Evolutionary conservation across 257 asterid species (phyloP).

Genomic region (Solanum neorickii): DNA sequence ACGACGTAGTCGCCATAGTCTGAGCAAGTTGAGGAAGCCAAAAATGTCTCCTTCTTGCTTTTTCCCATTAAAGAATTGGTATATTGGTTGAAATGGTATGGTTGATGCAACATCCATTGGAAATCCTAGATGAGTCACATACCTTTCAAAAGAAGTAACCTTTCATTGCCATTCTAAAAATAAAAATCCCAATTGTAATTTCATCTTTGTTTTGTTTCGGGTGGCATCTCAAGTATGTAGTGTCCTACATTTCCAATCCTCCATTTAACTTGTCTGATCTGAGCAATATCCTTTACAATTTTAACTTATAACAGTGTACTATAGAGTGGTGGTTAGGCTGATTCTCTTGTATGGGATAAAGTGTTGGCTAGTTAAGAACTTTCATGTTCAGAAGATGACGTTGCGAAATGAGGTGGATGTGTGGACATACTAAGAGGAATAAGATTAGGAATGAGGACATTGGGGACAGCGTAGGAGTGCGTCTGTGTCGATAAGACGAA

Average conservation of each 20-base stretch:
- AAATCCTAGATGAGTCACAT: conserved; percentile 47
- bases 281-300: not conserved
- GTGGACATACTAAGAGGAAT: not conserved
- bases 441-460: not conserved
- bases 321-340: not conserved
- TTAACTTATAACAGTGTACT: not conserved
- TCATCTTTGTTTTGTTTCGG: not conserved
- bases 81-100: conserved; percentile 59
- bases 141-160: conserved; percentile 20
- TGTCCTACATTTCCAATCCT: not conserved
- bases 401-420: not conserved
- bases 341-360: not conserved
- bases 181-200: not conserved
- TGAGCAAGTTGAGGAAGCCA: conserved; percentile 85
- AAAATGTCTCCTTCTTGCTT: conserved; percentile 30
- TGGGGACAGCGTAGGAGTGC: not conserved
- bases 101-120: conserved; percentile 93
- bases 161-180: not conserved
- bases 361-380: not conserved
- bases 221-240: not conserved
- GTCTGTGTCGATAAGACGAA: not conserved
- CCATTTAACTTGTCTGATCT: not conserved
- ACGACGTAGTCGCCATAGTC: conserved; percentile 91
- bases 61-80: conserved; percentile 37
- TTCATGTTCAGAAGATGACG: not conserved